Evolutionary conservation across 192 early-diverging fungal species (phyloP), one percentile per base, ranked within the genome.

Genomic region (Podila verticillata): DNA sequence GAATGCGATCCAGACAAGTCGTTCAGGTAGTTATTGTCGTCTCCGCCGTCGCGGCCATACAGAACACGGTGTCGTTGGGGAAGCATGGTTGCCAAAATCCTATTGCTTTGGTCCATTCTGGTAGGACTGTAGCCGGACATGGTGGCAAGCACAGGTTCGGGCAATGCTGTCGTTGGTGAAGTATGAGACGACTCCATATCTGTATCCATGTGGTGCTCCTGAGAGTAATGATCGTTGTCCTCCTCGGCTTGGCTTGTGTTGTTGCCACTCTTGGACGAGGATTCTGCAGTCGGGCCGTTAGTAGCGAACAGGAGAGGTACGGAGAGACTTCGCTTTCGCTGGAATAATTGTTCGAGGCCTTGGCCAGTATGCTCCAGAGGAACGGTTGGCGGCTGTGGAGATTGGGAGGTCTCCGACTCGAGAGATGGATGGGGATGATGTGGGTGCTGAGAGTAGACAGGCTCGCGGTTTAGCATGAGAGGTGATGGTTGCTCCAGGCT

Each of bases 291-390:
- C 17, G 39, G 15, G 39, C 17, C 17, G 13, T 44, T 10, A 15
- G 26, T 24, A 7, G 48, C 26, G 17, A 69, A 48, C 32, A 75
- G 44, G 35, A 77, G 61, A 7, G 74, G 74, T 1, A 77, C 74
- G 17, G 74, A 77, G 8, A 69, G 63, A 22, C 74, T 77, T 12
- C 74, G 61, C 48, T 77, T 77, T 19, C 74, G 57, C 5, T 59
- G 63, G 26, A 64, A 73, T 15, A 32, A 39, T 24, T 30, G n/a
- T 8, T 66, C 64, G 20, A 29, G 68, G 19, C 48, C 61, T 26
- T 60, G 29, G 49, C 22, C 49, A 7, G 39, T 39, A 4, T 12
- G 19, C 29, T 63, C 61, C 7, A 15, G n/a, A 6, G 32, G 51
- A 3, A 44, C 1, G 39, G 39, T 44, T 15, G 39, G 13, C 39